Conservation (phyloP, 1,284 basidiomycete genomes). For the Erythrobasidium hasegawianum region DNA sequence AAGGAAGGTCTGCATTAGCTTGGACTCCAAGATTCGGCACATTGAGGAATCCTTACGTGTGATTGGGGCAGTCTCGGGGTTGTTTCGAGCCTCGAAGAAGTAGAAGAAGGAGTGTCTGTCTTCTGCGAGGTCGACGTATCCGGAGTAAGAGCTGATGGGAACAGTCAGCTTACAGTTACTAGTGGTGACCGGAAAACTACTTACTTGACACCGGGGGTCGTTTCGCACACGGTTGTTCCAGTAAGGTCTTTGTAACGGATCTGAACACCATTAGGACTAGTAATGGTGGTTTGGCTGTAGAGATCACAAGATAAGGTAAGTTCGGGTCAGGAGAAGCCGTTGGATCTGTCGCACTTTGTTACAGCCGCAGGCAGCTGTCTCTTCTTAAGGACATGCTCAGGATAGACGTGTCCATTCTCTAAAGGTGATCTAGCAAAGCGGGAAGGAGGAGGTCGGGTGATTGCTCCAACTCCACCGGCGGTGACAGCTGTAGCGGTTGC, state of each 20-base stretch:
- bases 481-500: neutral
- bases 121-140: constrained; percentile 37
- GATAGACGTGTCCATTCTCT: constrained; percentile 23
- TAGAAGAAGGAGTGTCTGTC: constrained; percentile 39
- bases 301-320: neutral
- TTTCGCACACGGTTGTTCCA: constrained; percentile 12
- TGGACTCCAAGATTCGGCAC: neutral
- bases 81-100: constrained; percentile 40
- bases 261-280: constrained; percentile 2
- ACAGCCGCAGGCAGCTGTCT: constrained; percentile 26
- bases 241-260: constrained; percentile 25
- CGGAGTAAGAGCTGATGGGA: constrained; percentile 8
- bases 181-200: neutral
- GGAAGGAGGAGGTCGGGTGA: constrained; percentile 11
- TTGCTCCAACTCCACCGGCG: neutral
- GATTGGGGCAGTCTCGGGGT: constrained; percentile 39
- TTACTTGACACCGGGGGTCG: constrained; percentile 23
- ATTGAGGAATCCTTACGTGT: constrained; percentile 24
- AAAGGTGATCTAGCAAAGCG: constrained; percentile 12
- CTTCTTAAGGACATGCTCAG: constrained; percentile 29
- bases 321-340: neutral
- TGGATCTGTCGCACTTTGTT: constrained; percentile 4
- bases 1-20: neutral
- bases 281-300: constrained; percentile 12
- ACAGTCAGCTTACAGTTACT: neutral